phyloP scores from a whole-genome alignment of 1,139 yeast genomes.

The Kurtzmaniella quercitrusa region DNA sequence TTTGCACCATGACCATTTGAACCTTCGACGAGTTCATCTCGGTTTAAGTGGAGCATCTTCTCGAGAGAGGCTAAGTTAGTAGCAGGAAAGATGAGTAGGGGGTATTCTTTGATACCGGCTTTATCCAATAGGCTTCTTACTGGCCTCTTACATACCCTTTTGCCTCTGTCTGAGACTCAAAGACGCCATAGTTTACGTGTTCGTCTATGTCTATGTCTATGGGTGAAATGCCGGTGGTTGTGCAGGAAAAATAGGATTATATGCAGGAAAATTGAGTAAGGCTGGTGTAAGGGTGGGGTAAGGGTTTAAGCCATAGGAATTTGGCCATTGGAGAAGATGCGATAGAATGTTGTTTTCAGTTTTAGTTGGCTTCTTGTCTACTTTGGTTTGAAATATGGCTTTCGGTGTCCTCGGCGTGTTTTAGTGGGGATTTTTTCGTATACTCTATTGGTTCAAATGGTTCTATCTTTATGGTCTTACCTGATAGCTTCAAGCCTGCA shows the following conservation, averaged over 20 bases:
- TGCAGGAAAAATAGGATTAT: neutral
- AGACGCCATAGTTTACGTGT: slow-evolving; percentile 2
- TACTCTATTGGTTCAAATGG: too few species aligned
- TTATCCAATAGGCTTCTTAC: neutral
- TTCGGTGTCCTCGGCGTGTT: too few species aligned
- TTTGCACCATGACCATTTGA: slow-evolving; percentile 30
- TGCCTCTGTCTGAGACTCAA: slow-evolving; percentile 24
- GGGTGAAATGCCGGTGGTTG: neutral
- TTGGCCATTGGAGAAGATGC: too few species aligned
- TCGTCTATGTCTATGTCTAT: too few species aligned
- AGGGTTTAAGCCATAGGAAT: too few species aligned
- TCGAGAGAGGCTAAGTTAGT: slow-evolving; percentile 47
- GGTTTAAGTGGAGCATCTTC: slow-evolving; percentile 79
- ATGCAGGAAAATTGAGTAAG: neutral
- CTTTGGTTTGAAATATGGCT: too few species aligned
- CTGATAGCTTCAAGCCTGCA: too few species aligned
- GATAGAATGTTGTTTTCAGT: too few species aligned
- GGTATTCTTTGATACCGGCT: neutral
- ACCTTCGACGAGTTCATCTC: slow-evolving; percentile 36
- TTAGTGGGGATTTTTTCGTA: too few species aligned
- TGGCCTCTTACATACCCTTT: slow-evolving; percentile 17
- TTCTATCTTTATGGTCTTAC: too few species aligned
- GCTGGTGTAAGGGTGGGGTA: too few species aligned
- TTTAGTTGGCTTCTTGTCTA: too few species aligned
- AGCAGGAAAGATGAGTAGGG: neutral